Evolutionary conservation across 768 basidiomycete species (phyloP), one percentile per base, ranked within the genome.

Genomic region (Glaciozyma antarctica): DNA sequence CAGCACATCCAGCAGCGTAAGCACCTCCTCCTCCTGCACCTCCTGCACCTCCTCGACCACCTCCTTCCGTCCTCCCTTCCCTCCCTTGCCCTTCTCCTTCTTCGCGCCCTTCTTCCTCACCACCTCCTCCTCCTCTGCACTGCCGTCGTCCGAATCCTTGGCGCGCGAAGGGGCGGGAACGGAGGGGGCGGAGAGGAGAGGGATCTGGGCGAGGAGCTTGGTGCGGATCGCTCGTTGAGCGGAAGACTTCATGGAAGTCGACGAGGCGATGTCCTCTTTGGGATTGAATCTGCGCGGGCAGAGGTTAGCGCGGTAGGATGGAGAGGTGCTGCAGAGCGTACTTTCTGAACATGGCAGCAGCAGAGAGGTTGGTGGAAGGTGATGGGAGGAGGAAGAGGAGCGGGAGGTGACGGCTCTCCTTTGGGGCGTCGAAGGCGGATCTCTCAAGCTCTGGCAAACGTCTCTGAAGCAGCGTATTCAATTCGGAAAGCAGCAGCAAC

Each of bases 221-320:
- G 85, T 79, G 62, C 95, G 86, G 77, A 98, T 91, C 71, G 83
- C 82, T 74, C 95, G 82, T 76, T 98, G 94, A 10, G 90, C 86
- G 30, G 93, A 97, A 43, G 90, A 85, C 77, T 98, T 98, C 65
- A 97, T 83, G 47, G 88, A 87, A 17, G 90, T 91, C 71, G 92
- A 90, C 43, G 88, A 86, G 52, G 91, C 82, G 69, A 97, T 85
- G 75, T 99, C 94, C 28, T 86, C 78, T 65, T 78, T 78, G 12
- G 78, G 77, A 59, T 73, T 73, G 75, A 82, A 82, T 71, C 80
- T 82, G 72, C 32, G 41, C 13, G 13, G 58, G 5, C 43, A 41
- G 1, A 38, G 9, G 38, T 49, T 15, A 47, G n/a, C 34, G 49
- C 34, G 28, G 13, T 6, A 4, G 1, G 21, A 15, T 15, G 48